Base-by-base conservation (phyloP, 2,329 filamentous ascomycete genomes). In the Phialophora expanda region DNA sequence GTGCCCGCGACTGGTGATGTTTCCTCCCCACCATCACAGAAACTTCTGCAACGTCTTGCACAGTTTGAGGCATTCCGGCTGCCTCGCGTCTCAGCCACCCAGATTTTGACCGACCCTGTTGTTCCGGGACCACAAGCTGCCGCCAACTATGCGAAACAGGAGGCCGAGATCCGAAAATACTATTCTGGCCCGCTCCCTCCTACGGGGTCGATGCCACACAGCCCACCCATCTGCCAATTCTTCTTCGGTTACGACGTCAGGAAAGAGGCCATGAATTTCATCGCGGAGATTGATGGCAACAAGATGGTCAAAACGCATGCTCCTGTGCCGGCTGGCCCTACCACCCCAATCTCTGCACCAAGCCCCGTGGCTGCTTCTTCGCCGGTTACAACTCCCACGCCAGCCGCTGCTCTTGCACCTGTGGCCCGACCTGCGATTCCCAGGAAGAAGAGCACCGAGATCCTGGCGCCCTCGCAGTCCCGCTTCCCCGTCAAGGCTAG, bases 241-340 rank as follows among this genome's bases (percentile, higher is more conserved):
- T 72, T 72, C 64, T 72, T 72, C 56, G 67, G 58, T 2, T 72
- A 72, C 50, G 70, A 72, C 61, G 70, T 72, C 24, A 63, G 66
- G 48, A 70, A 67, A 50, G 69, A 72, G 41, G 67, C 66, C 2
- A 30, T 61, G 34, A 48, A 66, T 38, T 60, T 65, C 20, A 56
- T 72, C n/a, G 48, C 64, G 26, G 62, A 62, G 30, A 24, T 60
- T 30, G 59, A 65, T 28, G 58, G 58, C 5, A 50, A 61, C 44
- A 54, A 56, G 38, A 14, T n/a, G n/a, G 38, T 24, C 28, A 54
- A 44, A 7, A 38, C 30, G 17, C 30, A 41, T 28, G 20, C 14
- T 22, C 58, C 48, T 9, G 32, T 44, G 3, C 14, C 58, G 1
- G 8, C 26, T 30, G 20, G n/a, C 22, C 26, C 53, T 53, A 17